phyloP scores from a whole-genome alignment of 768 basidiomycete genomes.

The Boletus bicolor region DNA sequence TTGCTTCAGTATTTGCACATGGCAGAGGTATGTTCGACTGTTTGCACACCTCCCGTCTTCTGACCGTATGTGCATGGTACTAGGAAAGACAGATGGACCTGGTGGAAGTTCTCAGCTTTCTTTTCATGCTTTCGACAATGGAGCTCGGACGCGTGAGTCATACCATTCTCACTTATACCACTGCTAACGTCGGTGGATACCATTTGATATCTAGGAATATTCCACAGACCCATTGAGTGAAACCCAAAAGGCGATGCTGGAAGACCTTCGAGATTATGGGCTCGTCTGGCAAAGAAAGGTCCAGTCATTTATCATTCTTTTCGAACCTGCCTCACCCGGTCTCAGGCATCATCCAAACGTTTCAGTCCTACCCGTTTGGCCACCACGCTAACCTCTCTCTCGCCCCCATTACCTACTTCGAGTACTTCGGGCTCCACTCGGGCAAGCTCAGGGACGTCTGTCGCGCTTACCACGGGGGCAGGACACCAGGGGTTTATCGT shows the following conservation, averaged over 20 bases:
- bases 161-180: background rate
- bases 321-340: constrained; percentile 9
- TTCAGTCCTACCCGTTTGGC: constrained; percentile 95
- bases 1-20: constrained; percentile 86
- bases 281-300: constrained; percentile 86
- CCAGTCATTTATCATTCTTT: constrained; percentile 23
- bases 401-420: constrained; percentile 71
- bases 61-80: constrained; percentile 12
- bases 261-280: constrained; percentile 92
- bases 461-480: constrained; percentile 45
- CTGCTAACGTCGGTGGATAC: background rate
- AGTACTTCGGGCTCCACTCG: constrained; percentile 21
- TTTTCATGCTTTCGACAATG: constrained; percentile 97
- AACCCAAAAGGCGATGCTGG: constrained; percentile 82
- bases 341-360: constrained; percentile 65
- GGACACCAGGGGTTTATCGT: constrained; percentile 88
- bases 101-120: constrained; percentile 88
- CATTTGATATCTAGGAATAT: constrained; percentile 65
- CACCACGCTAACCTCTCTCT: constrained; percentile 90
- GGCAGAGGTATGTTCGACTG: constrained; percentile 58
- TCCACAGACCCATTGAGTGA: constrained; percentile 75
- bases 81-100: constrained; percentile 89
- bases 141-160: constrained; percentile 79
- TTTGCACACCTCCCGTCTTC: constrained; percentile 2
- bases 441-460: constrained; percentile 14